Conservation (phyloP, 495 filamentous ascomycete species). For the Tuber brumale region DNA sequence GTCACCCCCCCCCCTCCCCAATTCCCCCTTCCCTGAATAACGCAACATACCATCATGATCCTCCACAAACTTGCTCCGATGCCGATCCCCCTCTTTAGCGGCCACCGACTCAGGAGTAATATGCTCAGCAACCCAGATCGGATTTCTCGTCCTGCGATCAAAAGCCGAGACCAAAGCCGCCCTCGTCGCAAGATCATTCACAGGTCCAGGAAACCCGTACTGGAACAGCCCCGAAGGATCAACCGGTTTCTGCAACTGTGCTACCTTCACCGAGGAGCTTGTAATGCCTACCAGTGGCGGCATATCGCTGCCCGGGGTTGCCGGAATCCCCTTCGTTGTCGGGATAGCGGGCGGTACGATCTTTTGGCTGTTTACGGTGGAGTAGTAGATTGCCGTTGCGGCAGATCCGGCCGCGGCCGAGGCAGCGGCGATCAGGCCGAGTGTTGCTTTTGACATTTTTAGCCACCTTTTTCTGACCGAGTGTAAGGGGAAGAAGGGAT, state of each 20-base stretch:
- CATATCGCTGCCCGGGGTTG: neutral
- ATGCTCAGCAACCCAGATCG: constrained; percentile 93
- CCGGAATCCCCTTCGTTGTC: constrained; percentile 13
- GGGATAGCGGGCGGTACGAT: constrained; percentile 22
- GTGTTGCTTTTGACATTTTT: constrained; percentile 73
- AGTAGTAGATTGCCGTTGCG: constrained; percentile 70
- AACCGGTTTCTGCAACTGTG: constrained; percentile 50
- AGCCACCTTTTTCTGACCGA: neutral
- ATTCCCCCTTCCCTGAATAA: neutral
- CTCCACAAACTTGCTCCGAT: constrained; percentile 74
- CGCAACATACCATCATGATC: constrained; percentile 47
- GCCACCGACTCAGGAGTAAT: constrained; percentile 85
- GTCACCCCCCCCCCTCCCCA: too few relatives aligned
- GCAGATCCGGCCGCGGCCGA: constrained; percentile 85
- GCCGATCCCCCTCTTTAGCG: constrained; percentile 68
- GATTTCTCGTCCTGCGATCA: constrained; percentile 88
- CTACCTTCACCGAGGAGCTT: neutral
- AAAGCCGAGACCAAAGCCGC: constrained; percentile 72
- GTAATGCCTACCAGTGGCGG: neutral
- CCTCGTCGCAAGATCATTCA: constrained; percentile 70
- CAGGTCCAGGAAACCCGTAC: constrained; percentile 92
- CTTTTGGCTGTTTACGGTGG: constrained; percentile 15
- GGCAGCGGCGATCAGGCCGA: constrained; percentile 81
- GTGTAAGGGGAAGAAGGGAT: neutral
- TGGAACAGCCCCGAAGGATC: constrained; percentile 86